Evolutionary conservation across 805 yeast species (phyloP).

Genomic region (Blastobotrys muscicola): DNA sequence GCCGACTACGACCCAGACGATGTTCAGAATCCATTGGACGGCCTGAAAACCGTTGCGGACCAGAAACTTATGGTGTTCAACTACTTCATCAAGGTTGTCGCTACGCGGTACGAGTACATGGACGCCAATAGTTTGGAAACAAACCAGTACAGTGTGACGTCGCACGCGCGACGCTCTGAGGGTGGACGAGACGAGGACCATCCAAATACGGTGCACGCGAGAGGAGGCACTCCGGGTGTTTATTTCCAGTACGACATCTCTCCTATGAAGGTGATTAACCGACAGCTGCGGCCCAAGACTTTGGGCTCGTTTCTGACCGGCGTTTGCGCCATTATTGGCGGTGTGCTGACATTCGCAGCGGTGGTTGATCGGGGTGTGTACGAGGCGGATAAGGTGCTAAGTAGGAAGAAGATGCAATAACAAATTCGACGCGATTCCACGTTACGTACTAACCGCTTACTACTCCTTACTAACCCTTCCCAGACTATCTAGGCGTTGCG

Average conservation of each 20-base stretch:
- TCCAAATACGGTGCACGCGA: conserved; percentile 58
- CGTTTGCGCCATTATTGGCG: conserved; percentile 83
- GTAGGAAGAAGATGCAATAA: conserved; percentile 48
- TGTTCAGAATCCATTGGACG: conserved; percentile 63
- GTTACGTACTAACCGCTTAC: too few species aligned
- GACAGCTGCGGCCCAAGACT: conserved; percentile 57
- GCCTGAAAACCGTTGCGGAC: conserved; percentile 31
- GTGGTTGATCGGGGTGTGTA: conserved; percentile 79
- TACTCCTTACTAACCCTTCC: not conserved
- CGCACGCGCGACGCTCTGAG: conserved; percentile 70
- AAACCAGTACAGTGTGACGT: conserved; percentile 82
- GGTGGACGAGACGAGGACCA: conserved; percentile 93
- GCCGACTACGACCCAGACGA: conserved; percentile 23
- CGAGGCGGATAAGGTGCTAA: conserved; percentile 74
- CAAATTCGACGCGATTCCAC: too few species aligned
- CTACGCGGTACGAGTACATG: conserved; percentile 72
- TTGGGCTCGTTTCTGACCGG: conserved; percentile 79
- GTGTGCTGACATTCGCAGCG: conserved; percentile 87
- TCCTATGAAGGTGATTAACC: conserved; percentile 83
- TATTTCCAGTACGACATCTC: conserved; percentile 85
- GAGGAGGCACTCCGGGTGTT: conserved; percentile 88
- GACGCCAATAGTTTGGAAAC: conserved; percentile 52
- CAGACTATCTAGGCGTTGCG: too few species aligned
- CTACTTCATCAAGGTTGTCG: conserved; percentile 82
- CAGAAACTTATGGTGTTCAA: conserved; percentile 56